A percentile compares a stretch with the other conserved stretches of the same genome.
Evolutionary conservation across 805 yeast genomes (phyloP).

Genomic region (Barnettozyma siamensis): DNA sequence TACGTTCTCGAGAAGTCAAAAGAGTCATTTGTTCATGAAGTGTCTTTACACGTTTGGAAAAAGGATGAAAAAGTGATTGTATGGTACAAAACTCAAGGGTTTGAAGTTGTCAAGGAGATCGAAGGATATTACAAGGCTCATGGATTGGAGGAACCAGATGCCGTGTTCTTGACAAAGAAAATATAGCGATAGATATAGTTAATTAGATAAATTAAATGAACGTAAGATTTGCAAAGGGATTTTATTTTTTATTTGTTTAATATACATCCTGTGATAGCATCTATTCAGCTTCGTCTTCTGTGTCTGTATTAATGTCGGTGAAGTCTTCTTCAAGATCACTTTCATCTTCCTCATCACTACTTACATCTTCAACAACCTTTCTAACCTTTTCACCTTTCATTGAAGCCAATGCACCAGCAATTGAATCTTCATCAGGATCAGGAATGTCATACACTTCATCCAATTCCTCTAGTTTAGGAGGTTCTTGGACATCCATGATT

Average conservation of each 20-base stretch:
- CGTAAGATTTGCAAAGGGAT: not conserved
- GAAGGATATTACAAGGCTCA: slow-evolving; percentile 44
- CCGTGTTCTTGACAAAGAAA: slow-evolving; percentile 32
- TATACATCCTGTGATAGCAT: not conserved
- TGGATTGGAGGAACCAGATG: slow-evolving; percentile 43
- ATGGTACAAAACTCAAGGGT: slow-evolving; percentile 52
- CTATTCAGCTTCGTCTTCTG: slow-evolving; percentile 52
- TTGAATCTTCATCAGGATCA: slow-evolving; percentile 67
- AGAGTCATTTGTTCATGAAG: slow-evolving; percentile 45
- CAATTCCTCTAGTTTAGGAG: slow-evolving; percentile 43
- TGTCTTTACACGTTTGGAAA: slow-evolving; percentile 48
- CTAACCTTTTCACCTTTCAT: slow-evolving; percentile 54
- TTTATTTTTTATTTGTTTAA: not conserved
- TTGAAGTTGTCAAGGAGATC: slow-evolving; percentile 31
- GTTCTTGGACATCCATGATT: slow-evolving; percentile 60
- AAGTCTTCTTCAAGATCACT: slow-evolving; percentile 37
- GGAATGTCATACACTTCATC: slow-evolving; percentile 60
- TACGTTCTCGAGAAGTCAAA: slow-evolving; percentile 54
- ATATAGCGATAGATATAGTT: slow-evolving; percentile 23
- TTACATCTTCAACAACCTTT: slow-evolving; percentile 34
- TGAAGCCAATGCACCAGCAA: slow-evolving; percentile 71
- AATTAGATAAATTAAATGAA: no score
- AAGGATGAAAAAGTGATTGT: slow-evolving; percentile 35
- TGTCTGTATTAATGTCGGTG: slow-evolving; percentile 58
- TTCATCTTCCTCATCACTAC: slow-evolving; percentile 37